A percentile compares a stretch with the other conserved stretches of the same genome.
Evolutionary conservation across 2,329 filamentous ascomycete genomes (phyloP).

Genomic region (Proliferodiscus dingleyae): DNA sequence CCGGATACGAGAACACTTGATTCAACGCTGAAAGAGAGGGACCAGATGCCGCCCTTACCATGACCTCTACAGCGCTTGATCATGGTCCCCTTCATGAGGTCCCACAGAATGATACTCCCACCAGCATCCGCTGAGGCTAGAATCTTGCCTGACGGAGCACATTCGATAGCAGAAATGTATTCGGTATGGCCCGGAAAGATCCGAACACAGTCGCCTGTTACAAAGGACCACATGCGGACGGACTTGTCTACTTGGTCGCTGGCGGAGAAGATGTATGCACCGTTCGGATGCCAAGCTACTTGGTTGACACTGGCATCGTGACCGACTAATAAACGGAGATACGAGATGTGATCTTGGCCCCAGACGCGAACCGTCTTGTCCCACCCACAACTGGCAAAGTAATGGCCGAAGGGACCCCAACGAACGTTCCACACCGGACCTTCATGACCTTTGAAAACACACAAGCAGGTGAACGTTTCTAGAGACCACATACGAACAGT

Average conservation of each 20-base stretch:
- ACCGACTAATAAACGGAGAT: constrained; percentile 81
- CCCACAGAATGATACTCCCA: constrained; percentile 92
- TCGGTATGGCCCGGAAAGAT: constrained; percentile 90
- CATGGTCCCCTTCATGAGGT: constrained; percentile 76
- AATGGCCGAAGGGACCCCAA: constrained; percentile 92
- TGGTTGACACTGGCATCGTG: constrained; percentile 92
- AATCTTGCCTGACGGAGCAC: constrained; percentile 80
- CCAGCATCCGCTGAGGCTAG: constrained; percentile 86
- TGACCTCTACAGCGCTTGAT: constrained; percentile 94
- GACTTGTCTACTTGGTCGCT: constrained; percentile 82
- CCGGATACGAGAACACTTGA: constrained; percentile 86
- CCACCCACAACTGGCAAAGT: constrained; percentile 82
- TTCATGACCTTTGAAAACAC: constrained; percentile 89
- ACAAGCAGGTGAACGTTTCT: constrained; percentile 86
- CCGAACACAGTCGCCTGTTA: constrained; percentile 79
- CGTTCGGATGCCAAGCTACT: constrained; percentile 92
- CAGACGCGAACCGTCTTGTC: constrained; percentile 89
- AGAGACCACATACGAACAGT: constrained; percentile 90
- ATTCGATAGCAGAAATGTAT: constrained; percentile 78
- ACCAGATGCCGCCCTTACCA: constrained; percentile 89
- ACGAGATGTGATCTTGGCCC: constrained; percentile 88
- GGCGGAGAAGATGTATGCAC: constrained; percentile 87
- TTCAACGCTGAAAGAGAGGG: constrained; percentile 87
- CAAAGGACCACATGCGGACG: constrained; percentile 95
- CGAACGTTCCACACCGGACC: constrained; percentile 82